phyloP scores from a whole-genome alignment of 768 basidiomycete genomes.

The Baorangia bicolor region DNA sequence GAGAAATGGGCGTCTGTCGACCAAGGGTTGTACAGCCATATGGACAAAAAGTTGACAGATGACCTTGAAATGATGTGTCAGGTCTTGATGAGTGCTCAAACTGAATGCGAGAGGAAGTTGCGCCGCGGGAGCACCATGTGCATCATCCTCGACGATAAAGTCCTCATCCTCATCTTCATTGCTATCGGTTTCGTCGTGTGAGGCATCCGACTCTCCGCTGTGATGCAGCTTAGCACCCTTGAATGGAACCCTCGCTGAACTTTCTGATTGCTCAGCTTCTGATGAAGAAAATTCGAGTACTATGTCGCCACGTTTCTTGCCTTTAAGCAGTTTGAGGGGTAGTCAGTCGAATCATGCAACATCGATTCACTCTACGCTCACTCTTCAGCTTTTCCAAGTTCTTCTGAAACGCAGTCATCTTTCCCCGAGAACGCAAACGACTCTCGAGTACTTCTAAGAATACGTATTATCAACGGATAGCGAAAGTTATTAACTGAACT shows the following conservation, averaged over 20 bases:
- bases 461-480: background rate
- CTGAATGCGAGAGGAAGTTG: slow-evolving; percentile 78
- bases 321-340: slow-evolving; percentile 25
- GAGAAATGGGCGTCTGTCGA: slow-evolving; percentile 56
- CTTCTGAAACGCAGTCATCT: slow-evolving; percentile 57
- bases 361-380: slow-evolving; percentile 26
- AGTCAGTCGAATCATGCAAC: background rate
- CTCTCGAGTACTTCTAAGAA: slow-evolving; percentile 57
- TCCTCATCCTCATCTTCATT: slow-evolving; percentile 31
- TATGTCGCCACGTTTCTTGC: slow-evolving; percentile 44
- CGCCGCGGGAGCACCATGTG: slow-evolving; percentile 34
- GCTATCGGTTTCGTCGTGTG: slow-evolving; percentile 33
- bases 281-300: slow-evolving; percentile 32
- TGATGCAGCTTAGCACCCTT: slow-evolving; percentile 44
- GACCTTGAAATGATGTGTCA: slow-evolving; percentile 80
- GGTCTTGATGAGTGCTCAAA: slow-evolving; percentile 73
- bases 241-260: slow-evolving; percentile 36
- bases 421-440: slow-evolving; percentile 62
- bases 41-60: slow-evolving; percentile 88
- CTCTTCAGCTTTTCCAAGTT: slow-evolving; percentile 67
- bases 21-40: slow-evolving; percentile 59
- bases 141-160: slow-evolving; percentile 69
- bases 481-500: background rate
- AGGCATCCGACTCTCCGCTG: slow-evolving; percentile 36
- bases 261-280: slow-evolving; percentile 32